Percentiles rank a stretch among this genome's conserved stretches.
These are phyloP conservation scores for Saccharomycopsis guyanensis DNA, from an alignment of 805 yeast genomes.

Conservation along the genomic window DNA sequence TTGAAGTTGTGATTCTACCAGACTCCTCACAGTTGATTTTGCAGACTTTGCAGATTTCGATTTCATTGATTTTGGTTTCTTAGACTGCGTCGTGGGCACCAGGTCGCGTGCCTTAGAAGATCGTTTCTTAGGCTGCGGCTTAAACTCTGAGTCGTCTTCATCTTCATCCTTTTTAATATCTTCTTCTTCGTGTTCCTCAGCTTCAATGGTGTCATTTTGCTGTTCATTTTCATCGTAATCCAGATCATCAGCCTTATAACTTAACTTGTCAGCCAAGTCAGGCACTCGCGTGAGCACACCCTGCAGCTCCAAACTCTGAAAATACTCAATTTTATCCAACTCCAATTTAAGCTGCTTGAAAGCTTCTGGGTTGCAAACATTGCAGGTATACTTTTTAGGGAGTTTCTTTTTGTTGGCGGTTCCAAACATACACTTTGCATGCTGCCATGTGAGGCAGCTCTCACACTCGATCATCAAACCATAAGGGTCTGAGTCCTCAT, in stretches of 20 bases:
- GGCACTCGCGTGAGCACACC: conserved; percentile 2
- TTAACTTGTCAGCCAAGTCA: neutral
- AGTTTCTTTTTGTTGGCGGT: conserved; percentile 28
- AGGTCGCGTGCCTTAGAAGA: too few relatives aligned
- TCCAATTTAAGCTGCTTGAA: conserved; percentile 30
- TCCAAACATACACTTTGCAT: conserved; percentile 51
- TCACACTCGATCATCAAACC: conserved; percentile 65
- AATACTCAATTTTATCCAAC: conserved; percentile 28
- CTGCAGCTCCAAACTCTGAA: conserved; percentile 6
- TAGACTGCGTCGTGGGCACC: neutral
- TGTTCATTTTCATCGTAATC: neutral
- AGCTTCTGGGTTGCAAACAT: conserved; percentile 40
- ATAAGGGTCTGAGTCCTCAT: conserved; percentile 40
- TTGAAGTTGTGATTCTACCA: conserved; percentile 45
- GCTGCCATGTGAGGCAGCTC: conserved; percentile 65
- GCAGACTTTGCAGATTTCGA: neutral
- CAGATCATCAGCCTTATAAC: neutral
- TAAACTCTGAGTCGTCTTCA: neutral
- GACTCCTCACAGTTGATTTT: conserved; percentile 33
- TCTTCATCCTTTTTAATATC: neutral
- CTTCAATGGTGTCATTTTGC: neutral
- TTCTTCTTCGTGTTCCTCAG: conserved; percentile 1
- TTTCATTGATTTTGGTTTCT: conserved; percentile 5
- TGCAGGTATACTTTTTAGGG: conserved; percentile 47
- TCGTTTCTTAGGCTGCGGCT: too few relatives aligned